A percentile compares a stretch with the other conserved stretches of the same genome.
Evolutionary conservation across 2,329 filamentous ascomycete species (phyloP).

Genomic region (Triangularia verruculosa): DNA sequence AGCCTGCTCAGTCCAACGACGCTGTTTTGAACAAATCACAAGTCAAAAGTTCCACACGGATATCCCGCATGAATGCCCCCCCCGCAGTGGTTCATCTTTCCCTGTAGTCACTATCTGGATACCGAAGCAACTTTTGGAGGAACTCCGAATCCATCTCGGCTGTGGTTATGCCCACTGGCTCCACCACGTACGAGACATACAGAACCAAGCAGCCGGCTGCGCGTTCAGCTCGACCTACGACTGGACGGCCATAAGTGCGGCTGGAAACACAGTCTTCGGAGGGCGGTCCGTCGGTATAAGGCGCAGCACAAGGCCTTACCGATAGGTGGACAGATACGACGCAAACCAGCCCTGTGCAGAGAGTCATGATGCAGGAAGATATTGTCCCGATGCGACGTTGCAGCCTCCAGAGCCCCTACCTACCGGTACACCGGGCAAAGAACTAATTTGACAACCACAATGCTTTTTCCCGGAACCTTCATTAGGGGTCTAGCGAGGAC

Average conservation of each 20-base stretch:
- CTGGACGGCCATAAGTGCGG: neutral
- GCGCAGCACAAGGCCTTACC: neutral
- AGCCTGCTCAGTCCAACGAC: neutral
- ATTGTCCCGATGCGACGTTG: slow-evolving; percentile 5
- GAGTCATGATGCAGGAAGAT: neutral
- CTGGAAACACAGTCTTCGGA: neutral
- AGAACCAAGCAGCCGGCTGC: neutral
- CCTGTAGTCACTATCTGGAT: neutral
- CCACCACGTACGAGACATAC: neutral
- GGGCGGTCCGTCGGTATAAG: neutral
- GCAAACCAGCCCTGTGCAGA: neutral
- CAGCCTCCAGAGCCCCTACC: neutral
- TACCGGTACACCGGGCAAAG: neutral
- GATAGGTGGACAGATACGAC: neutral
- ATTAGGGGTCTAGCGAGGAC: neutral
- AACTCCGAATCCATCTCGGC: neutral
- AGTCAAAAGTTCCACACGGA: too few relatives aligned
- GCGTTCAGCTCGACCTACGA: neutral
- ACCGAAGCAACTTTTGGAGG: neutral
- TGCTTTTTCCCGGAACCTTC: neutral
- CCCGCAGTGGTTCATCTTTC: neutral
- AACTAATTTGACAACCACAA: neutral
- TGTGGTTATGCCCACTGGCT: neutral
- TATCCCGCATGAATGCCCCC: neutral
- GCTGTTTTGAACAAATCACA: neutral